Evolutionary conservation across 352 stramenopile genomes (phyloP), one percentile per base, ranked within the genome.

Genomic region (Phytophthora vignae): DNA sequence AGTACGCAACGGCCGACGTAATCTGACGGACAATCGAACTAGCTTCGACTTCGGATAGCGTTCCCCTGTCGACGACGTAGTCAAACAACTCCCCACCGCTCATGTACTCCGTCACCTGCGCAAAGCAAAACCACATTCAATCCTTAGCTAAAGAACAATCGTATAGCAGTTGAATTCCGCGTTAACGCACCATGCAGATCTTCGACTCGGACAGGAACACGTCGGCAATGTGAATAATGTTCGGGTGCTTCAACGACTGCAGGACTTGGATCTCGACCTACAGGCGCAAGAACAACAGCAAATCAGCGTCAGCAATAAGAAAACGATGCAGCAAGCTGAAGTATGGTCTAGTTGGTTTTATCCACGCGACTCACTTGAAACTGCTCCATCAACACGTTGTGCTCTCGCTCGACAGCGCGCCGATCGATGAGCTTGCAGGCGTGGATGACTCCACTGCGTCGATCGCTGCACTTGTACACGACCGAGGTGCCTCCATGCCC

Each of bases 341-440:
- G 38, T 17, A 44, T n/a, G 38, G 12, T 3, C 4, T 7, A n/a
- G 0, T n/a, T n/a, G 38, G 38, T n/a, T 42, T 42, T 6, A 42
- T 42, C 14, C 11, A 17, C 25, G 25, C 31, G 14, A 79, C 64
- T 64, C 42, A 92, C 89, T 81, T 95, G 87, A 63, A 98, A 96
- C 67, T 97, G 90, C 64, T 95, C 82, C 79, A 97, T 83, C 31
- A 95, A 61, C 55, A 95, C 87, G 54, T 93, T 94, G 57, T 87
- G 81, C 54, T 93, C 88, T 38, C 79, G 71, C 57, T 90, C 80
- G 11, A 98, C 74, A 7, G 82, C 78, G 10, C 89, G 77, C 21
- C 90, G 90, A 59, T 97, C 88, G 60, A 98, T 97, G 69, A 97
- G 88, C 69, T 98, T 98, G 74, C 90, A 97, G 31, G 90, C 90